Evolutionary conservation across 306 rosid genomes (phyloP).

Genomic region (Trifolium pratense): DNA sequence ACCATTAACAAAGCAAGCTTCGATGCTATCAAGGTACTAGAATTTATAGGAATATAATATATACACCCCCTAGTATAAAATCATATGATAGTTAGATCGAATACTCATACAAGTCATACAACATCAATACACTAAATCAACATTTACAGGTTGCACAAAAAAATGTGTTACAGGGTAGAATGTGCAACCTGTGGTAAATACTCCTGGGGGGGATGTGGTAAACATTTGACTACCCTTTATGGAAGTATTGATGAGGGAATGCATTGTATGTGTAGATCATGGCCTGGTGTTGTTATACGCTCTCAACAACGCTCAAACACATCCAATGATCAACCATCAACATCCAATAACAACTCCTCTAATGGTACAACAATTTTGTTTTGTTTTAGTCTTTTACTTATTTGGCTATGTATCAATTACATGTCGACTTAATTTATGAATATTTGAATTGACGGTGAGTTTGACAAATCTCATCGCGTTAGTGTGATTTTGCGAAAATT

Average conservation of each 20-base stretch:
- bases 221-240: constrained; percentile 54
- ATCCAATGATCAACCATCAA: constrained; percentile 3
- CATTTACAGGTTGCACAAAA: constrained; percentile 4
- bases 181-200: constrained; percentile 55
- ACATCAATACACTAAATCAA: background rate
- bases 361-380: constrained; percentile 27
- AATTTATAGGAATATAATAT: constrained; percentile 15
- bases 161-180: constrained; percentile 62
- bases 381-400: constrained; percentile 19
- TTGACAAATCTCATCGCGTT: no score
- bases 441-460: no score
- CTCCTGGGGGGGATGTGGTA: constrained; percentile 68
- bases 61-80: background rate
- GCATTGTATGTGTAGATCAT: constrained; percentile 72
- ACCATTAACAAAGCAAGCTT: background rate
- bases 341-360: constrained; percentile 32
- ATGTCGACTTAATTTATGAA: background rate
- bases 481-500: no score
- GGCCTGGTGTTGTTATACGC: constrained; percentile 67
- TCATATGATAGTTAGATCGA: background rate
- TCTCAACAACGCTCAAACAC: background rate
- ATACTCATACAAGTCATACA: background rate
- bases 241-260: constrained; percentile 61
- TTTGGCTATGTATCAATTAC: constrained; percentile 5
- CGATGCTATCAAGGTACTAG: constrained; percentile 17